Base-by-base conservation (phyloP, 2,329 filamentous ascomycete species). In the Fusarium aywerte region DNA sequence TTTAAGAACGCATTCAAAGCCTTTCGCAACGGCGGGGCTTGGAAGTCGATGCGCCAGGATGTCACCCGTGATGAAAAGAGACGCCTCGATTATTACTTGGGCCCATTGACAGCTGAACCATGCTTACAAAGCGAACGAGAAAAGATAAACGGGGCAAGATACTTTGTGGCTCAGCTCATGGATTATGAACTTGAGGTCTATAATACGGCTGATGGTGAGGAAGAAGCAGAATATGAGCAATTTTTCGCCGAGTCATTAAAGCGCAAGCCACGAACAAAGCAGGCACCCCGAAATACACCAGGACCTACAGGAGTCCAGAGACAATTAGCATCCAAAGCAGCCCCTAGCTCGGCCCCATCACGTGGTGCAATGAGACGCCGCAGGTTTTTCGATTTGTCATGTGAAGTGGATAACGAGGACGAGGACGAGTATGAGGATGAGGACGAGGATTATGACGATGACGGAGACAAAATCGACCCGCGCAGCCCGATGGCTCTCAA, bases 141-240 rank as follows among this genome's bases (percentile, higher is more conserved):
- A 15, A 64, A 64, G 1, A 71, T 76, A 1, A 82, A 80, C 49
- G 65, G 74, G 27, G 68, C 75, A 4, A 72, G 80, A 27, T 85
- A 82, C 66, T 85, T 85, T 58, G 74, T 85, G 76, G 79, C 79
- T 0, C 77, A 81, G 16, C 73, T 85, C 16, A 76, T 82, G 52
- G 63, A 76, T 12, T 38, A 70, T 16, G 74, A 76, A 7, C 5
- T 45, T 0, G 73, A 81, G 47, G 38, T 65, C 11, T 54, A 51
- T 0, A 58, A 68, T 10, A 45, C 39, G 0, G 65, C 56, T 0
- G 78, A 81, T 8, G 80, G 80, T 0, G 79, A 82, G 18, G 78
- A 78, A 51, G 79, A 80, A 48, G 80, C 76, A 1, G 71, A 82
- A 65, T 75, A 74, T 43, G 63, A 69, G 20, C n/a, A 35, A 15